These are phyloP conservation scores for Linnemannia zychae DNA, from an alignment of 192 early-diverging fungal species.

Conservation along the genomic window DNA sequence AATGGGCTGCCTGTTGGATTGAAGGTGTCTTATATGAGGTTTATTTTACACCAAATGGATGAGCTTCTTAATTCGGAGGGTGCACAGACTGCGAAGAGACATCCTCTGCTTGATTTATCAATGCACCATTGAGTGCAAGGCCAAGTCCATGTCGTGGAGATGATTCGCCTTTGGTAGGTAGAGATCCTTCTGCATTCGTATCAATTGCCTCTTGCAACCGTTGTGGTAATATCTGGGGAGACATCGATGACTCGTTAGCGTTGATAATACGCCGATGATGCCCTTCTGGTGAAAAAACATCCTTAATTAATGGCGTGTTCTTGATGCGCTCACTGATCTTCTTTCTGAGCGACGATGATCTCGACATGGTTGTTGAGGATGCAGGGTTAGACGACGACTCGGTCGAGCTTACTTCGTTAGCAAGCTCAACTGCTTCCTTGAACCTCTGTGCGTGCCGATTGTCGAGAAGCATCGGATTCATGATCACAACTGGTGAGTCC, in stretches of 20 bases:
- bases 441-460: conserved; percentile 8
- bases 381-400: background rate
- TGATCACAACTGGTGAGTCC: conserved; percentile 1
- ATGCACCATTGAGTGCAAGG: background rate
- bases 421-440: conserved; percentile 4
- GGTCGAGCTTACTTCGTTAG: conserved; percentile 1
- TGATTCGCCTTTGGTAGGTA: too few relatives aligned
- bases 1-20: too few relatives aligned
- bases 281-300: background rate
- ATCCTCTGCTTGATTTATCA: too few relatives aligned
- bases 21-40: too few relatives aligned
- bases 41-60: too few relatives aligned
- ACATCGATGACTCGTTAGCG: background rate
- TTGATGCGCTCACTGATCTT: background rate
- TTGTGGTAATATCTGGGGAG: background rate
- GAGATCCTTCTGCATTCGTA: too few relatives aligned
- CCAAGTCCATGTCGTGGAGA: background rate
- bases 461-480: background rate
- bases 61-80: too few relatives aligned
- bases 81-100: too few relatives aligned
- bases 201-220: background rate
- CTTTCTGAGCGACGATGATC: background rate
- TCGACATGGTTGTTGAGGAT: background rate
- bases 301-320: background rate
- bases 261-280: background rate